A percentile compares a stretch with the other conserved stretches of the same genome.
These are phyloP conservation scores for Cercospora sesami DNA, from an alignment of 2,329 filamentous ascomycete species.

Conservation along the genomic window DNA sequence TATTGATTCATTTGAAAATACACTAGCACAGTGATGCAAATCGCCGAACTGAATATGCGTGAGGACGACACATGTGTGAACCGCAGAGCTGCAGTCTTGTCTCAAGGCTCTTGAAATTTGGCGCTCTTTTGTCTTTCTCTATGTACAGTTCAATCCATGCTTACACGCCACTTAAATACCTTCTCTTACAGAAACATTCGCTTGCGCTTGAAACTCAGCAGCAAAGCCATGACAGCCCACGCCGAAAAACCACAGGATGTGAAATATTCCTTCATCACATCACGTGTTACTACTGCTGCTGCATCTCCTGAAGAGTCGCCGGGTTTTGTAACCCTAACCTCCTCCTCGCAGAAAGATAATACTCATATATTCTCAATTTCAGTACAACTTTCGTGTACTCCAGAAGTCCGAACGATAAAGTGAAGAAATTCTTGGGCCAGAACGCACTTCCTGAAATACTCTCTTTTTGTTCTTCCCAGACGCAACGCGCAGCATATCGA, in stretches of 20 bases:
- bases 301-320: constrained; percentile 12
- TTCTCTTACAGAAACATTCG: background rate
- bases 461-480: constrained; percentile 63
- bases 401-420: constrained; percentile 54
- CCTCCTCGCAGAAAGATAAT: constrained; percentile 52
- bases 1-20: no score
- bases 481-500: constrained; percentile 61
- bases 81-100: background rate
- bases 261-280: no score
- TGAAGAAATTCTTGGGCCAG: constrained; percentile 54
- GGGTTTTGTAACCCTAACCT: constrained; percentile 23
- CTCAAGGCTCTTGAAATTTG: background rate
- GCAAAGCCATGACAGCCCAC: no score
- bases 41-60: no score
- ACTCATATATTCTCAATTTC: constrained; percentile 61
- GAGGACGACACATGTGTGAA: no score
- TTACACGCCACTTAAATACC: background rate
- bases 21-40: no score
- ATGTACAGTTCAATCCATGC: background rate
- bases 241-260: background rate
- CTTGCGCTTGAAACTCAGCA: no score
- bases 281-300: background rate
- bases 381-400: constrained; percentile 58
- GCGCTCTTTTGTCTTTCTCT: background rate
- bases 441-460: constrained; percentile 52